Evolutionary conservation across 2,329 filamentous ascomycete genomes (phyloP).

Genomic region (Aspergillus brasiliensis): DNA sequence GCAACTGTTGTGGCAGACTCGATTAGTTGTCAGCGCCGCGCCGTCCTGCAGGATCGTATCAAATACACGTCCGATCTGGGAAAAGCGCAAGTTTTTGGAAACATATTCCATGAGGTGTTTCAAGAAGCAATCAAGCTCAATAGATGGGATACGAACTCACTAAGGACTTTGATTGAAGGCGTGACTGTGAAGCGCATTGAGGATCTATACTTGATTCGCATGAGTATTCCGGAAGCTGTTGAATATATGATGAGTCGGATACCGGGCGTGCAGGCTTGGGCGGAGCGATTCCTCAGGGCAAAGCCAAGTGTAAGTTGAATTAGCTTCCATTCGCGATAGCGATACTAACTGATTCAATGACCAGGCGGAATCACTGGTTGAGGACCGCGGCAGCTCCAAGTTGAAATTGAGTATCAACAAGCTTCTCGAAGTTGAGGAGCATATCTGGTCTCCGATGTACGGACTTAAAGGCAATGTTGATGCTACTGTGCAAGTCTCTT

Average conservation of each 20-base stretch:
- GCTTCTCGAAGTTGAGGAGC: conserved; percentile 93
- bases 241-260: conserved; percentile 84
- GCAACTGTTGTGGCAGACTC: conserved; percentile 96
- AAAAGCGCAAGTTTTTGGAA: conserved; percentile 84
- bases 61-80: conserved; percentile 84
- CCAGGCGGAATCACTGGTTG: conserved; percentile 69
- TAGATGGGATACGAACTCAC: conserved; percentile 71
- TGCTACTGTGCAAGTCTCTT: conserved; percentile 86
- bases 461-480: conserved; percentile 97
- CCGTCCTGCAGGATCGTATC: conserved; percentile 90
- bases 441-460: conserved; percentile 97
- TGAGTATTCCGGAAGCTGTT: conserved; percentile 70
- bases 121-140: conserved; percentile 86
- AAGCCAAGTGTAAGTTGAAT: conserved; percentile 62
- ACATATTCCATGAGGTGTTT: conserved; percentile 91
- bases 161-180: conserved; percentile 66
- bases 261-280: conserved; percentile 80
- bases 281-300: conserved; percentile 73
- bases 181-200: conserved; percentile 80
- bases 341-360: background rate
- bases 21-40: conserved; percentile 84
- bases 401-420: conserved; percentile 87
- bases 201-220: conserved; percentile 83
- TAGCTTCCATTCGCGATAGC: background rate
- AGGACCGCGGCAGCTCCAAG: conserved; percentile 75